These are phyloP conservation scores for Phytophthora syringae DNA, from an alignment of 352 stramenopile genomes.

Conservation along the genomic window DNA sequence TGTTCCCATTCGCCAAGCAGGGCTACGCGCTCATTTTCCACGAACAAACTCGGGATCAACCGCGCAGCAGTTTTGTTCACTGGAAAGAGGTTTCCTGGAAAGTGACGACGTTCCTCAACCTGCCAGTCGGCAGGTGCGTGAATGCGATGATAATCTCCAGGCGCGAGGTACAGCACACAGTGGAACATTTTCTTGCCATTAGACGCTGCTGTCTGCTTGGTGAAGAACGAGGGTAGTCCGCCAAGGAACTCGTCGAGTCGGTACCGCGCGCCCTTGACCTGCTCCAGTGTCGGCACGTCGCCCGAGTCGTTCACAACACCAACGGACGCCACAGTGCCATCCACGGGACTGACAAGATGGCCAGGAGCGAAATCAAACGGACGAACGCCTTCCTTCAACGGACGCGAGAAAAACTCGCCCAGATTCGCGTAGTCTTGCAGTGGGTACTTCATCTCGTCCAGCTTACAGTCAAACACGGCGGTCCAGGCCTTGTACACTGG, in stretches of 20 bases:
- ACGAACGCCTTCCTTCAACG: conserved; percentile 71
- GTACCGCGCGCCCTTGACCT: conserved; percentile 86
- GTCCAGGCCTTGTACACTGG: conserved; percentile 89
- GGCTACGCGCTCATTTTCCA: conserved; percentile 85
- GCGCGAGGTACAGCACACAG: conserved; percentile 85
- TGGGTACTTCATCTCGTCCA: conserved; percentile 87
- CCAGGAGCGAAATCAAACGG: conserved; percentile 44
- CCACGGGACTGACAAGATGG: conserved; percentile 60
- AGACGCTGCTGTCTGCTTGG: conserved; percentile 20
- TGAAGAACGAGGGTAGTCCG: conserved; percentile 64
- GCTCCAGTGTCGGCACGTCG: conserved; percentile 70
- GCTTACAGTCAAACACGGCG: conserved; percentile 77
- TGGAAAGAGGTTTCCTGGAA: conserved; percentile 84
- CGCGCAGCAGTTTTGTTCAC: conserved; percentile 71
- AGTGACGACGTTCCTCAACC: conserved; percentile 78
- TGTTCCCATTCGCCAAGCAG: conserved; percentile 79
- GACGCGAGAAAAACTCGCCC: conserved; percentile 86
- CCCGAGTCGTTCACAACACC: conserved; percentile 54
- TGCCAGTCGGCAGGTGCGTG: conserved; percentile 83
- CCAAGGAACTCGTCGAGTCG: conserved; percentile 86
- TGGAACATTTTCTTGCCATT: conserved; percentile 73
- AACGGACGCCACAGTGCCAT: conserved; percentile 66
- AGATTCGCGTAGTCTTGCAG: conserved; percentile 79
- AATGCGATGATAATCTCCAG: conserved; percentile 90
- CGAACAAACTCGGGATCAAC: conserved; percentile 82